Evolutionary conservation across 345 rosid species (phyloP).

Genomic region (Physaria fendleri): DNA sequence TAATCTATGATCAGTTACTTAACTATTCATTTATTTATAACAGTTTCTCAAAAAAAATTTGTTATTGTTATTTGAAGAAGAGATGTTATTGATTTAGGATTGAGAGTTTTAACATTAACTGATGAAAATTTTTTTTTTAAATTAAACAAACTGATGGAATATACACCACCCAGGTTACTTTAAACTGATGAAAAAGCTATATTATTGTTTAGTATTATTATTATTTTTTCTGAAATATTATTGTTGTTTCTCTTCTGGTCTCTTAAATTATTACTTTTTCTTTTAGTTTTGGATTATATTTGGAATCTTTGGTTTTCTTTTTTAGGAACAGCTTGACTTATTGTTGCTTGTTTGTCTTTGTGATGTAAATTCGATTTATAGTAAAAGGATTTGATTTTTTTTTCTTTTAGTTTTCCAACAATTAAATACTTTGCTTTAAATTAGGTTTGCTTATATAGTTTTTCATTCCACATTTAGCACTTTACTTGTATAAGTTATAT

Average conservation of each 20-base stretch:
- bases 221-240: constrained; percentile 1
- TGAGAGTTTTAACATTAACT: neutral
- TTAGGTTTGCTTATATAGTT: neutral
- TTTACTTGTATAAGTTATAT: neutral
- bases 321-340: too few relatives aligned
- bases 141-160: too few relatives aligned
- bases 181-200: neutral
- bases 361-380: too few relatives aligned
- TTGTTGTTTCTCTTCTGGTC: too few relatives aligned
- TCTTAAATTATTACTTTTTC: too few relatives aligned
- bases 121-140: too few relatives aligned
- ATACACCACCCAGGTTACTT: neutral
- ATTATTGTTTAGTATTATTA: neutral
- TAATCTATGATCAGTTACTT: neutral
- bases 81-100: neutral
- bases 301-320: too few relatives aligned
- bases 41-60: neutral
- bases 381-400: too few relatives aligned
- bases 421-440: neutral
- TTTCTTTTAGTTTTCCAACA: neutral
- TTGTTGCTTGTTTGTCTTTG: too few relatives aligned
- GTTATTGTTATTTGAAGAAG: neutral
- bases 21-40: too few relatives aligned
- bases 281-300: too few relatives aligned
- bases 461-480: neutral